These are phyloP conservation scores for Aegle marmelos DNA, from an alignment of 345 rosid genomes.

Conservation along the genomic window DNA sequence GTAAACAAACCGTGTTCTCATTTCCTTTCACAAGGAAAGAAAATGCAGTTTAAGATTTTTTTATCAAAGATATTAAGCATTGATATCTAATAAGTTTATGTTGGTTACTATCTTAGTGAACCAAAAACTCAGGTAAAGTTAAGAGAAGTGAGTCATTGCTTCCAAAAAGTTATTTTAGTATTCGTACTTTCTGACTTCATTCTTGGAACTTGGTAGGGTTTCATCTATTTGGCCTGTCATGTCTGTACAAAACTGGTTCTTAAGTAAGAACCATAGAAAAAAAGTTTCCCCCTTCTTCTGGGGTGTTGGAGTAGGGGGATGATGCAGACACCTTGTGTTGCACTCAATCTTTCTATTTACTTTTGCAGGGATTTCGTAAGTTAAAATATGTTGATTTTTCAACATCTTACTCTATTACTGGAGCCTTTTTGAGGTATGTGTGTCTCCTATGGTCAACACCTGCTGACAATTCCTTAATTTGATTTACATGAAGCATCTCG, in stretches of 20 bases:
- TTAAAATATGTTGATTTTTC: conserved; percentile 75
- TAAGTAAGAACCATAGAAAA: background rate
- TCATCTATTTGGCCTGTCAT: background rate
- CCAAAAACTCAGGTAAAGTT: background rate
- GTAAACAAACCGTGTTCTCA: background rate
- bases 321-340: background rate
- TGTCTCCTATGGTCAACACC: conserved; percentile 1
- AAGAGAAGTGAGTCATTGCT: background rate
- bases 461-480: background rate
- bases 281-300: background rate
- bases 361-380: conserved; percentile 60
- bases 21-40: background rate
- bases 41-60: background rate
- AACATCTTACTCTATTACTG: conserved; percentile 61
- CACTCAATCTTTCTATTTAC: conserved; percentile 6
- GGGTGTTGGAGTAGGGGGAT: background rate
- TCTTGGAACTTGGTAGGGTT: background rate
- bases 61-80: background rate
- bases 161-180: background rate
- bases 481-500: conserved; percentile 5
- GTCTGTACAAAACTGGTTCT: background rate
- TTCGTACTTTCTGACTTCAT: background rate
- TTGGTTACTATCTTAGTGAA: background rate
- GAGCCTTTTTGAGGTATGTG: conserved; percentile 71
- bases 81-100: background rate